phyloP scores from a whole-genome alignment of 192 early-diverging fungal species.

The Coemansia sp. region DNA sequence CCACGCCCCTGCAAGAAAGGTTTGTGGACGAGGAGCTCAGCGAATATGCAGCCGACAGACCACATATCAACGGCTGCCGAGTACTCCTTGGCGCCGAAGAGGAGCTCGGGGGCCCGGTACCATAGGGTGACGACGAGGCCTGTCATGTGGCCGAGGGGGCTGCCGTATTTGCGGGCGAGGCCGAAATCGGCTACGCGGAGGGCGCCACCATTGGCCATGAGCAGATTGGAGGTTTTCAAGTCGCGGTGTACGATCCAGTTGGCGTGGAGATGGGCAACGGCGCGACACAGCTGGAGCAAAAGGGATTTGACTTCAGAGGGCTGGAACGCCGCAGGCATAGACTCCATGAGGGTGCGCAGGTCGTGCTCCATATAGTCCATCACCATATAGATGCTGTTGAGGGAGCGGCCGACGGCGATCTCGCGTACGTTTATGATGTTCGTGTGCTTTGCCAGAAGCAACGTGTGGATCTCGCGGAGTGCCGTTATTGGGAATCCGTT shows the following conservation, averaged over 20 bases:
- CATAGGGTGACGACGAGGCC: constrained; percentile 94
- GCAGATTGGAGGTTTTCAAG: constrained; percentile 82
- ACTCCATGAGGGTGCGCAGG: constrained; percentile 86
- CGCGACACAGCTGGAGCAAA: constrained; percentile 76
- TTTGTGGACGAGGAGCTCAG: constrained; percentile 82
- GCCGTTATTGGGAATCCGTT: constrained; percentile 83
- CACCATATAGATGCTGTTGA: constrained; percentile 84
- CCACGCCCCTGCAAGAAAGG: constrained; percentile 80
- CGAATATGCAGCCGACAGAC: constrained; percentile 98
- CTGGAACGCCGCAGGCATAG: constrained; percentile 72
- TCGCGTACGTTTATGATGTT: constrained; percentile 83
- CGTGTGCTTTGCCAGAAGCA: constrained; percentile 76
- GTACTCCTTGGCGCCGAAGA: constrained; percentile 86
- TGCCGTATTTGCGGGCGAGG: constrained; percentile 85
- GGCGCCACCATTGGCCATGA: constrained; percentile 75
- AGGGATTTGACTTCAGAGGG: constrained; percentile 84
- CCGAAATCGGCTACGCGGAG: constrained; percentile 98
- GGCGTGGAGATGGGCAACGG: constrained; percentile 78
- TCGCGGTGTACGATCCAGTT: constrained; percentile 93
- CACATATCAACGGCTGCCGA: constrained; percentile 91
- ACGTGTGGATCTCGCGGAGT: constrained; percentile 74
- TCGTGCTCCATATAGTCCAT: constrained; percentile 99
- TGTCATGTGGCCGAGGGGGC: constrained; percentile 77
- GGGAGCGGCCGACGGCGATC: constrained; percentile 64
- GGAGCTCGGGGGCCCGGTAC: constrained; percentile 95